Percentiles rank a stretch among this genome's conserved stretches.
Evolutionary conservation across 768 basidiomycete species (phyloP).

Genomic region (Calocera viscosa): DNA sequence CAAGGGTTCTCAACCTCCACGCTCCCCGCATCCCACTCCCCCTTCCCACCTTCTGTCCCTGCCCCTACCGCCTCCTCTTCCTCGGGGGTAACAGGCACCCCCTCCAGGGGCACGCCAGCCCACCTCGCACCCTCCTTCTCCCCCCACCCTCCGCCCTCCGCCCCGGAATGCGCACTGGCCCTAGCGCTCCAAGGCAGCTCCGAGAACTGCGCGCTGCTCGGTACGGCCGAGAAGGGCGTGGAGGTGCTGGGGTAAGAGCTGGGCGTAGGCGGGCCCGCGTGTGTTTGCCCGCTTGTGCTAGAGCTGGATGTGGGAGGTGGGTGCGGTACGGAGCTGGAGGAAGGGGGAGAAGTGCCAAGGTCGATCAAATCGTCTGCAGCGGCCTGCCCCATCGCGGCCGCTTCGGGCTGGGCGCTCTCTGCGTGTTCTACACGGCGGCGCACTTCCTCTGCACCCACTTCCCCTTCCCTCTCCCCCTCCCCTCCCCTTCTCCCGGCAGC

Average conservation of each 20-base stretch:
- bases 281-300: not conserved
- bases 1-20: slow-evolving; percentile 1
- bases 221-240: not conserved
- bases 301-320: not conserved
- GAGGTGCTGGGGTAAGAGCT: not conserved
- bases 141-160: not conserved
- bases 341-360: not conserved
- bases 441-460: slow-evolving; percentile 3
- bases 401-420: not conserved
- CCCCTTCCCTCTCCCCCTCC: slow-evolving; percentile 14
- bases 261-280: not conserved
- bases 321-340: not conserved
- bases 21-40: not conserved
- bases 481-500: not conserved
- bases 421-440: not conserved
- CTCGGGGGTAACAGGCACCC: not conserved
- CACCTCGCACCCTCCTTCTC: not conserved
- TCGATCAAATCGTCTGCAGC: not conserved
- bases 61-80: not conserved
- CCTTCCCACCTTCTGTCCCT: not conserved
- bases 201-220: not conserved
- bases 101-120: not conserved
- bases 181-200: not conserved
- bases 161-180: not conserved
- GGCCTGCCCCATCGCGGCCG: not conserved